Evolutionary conservation across 2,329 filamentous ascomycete species (phyloP).

Genomic region (Epichloe festucae): DNA sequence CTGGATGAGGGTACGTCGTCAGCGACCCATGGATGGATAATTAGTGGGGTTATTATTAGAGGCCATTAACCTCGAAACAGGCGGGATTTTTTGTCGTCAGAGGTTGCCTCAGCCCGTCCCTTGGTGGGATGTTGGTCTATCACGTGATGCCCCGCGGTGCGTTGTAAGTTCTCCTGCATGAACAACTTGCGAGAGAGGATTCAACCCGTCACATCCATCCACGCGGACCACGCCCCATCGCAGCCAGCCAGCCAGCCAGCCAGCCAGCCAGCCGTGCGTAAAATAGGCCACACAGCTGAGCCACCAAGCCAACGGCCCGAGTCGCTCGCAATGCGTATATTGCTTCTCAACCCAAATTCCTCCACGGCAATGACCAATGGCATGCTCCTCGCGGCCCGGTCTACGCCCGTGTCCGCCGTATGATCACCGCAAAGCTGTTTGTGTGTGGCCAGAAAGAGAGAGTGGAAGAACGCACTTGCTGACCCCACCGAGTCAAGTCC

Average conservation of each 20-base stretch:
- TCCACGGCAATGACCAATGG: constrained; percentile 58
- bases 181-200: no score
- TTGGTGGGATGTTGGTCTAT: constrained; percentile 5
- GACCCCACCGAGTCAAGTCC: constrained; percentile 31
- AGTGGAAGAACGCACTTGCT: background rate
- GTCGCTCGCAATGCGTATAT: constrained; percentile 26
- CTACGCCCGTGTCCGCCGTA: constrained; percentile 17
- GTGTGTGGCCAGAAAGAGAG: background rate
- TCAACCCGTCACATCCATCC: no score
- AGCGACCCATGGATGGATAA: background rate
- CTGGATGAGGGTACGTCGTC: constrained; percentile 6
- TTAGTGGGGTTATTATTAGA: constrained; percentile 16
- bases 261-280: no score
- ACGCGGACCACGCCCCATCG: no score
- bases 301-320: no score
- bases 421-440: background rate
- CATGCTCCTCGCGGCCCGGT: constrained; percentile 26
- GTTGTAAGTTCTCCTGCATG: no score
- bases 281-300: no score
- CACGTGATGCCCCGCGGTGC: constrained; percentile 26
- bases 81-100: no score
- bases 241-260: no score
- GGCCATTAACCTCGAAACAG: background rate
- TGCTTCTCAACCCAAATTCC: constrained; percentile 73
- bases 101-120: background rate